A percentile compares a stretch with the other conserved stretches of the same genome.
These are phyloP conservation scores for Alternaria panax DNA, from an alignment of 2,329 filamentous ascomycete genomes.

Conservation along the genomic window DNA sequence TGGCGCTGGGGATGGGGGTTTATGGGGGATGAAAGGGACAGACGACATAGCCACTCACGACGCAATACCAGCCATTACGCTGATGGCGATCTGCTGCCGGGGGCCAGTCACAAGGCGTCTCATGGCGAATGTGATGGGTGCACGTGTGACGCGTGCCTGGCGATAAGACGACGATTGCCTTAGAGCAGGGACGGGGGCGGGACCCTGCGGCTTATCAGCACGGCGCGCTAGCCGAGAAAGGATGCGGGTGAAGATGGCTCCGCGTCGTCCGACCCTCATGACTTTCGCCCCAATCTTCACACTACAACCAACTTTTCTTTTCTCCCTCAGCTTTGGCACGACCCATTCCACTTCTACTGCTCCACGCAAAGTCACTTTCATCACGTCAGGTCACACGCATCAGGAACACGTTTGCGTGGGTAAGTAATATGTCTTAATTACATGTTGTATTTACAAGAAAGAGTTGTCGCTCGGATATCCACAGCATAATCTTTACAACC, in stretches of 20 bases:
- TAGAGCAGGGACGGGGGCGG: not conserved
- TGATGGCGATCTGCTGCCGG: constrained; percentile 34
- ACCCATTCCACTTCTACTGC: too few relatives aligned
- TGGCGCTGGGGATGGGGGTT: constrained; percentile 4
- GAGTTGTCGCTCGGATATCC: not conserved
- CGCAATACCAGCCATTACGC: constrained; percentile 38
- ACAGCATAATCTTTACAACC: not conserved
- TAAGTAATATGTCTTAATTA: not conserved
- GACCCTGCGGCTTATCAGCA: constrained; percentile 17
- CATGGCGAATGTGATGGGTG: constrained; percentile 13
- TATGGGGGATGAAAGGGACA: constrained; percentile 25
- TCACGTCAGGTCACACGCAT: not conserved
- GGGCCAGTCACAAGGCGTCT: constrained; percentile 17
- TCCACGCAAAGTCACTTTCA: not conserved
- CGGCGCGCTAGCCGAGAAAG: constrained; percentile 2
- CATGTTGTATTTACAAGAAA: not conserved
- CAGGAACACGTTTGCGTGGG: not conserved
- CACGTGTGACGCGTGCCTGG: constrained; percentile 23
- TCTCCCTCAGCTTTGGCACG: not conserved
- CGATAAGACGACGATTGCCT: constrained; percentile 11
- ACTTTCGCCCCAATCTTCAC: not conserved
- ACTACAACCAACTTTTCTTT: not conserved
- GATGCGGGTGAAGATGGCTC: not conserved
- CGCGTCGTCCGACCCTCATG: constrained; percentile 3
- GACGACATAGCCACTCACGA: constrained; percentile 42